A percentile compares a stretch with the other conserved stretches of the same genome.
Evolutionary conservation across 139 green algal species (phyloP).

Genomic region (Edaphochlamys debaryana): DNA sequence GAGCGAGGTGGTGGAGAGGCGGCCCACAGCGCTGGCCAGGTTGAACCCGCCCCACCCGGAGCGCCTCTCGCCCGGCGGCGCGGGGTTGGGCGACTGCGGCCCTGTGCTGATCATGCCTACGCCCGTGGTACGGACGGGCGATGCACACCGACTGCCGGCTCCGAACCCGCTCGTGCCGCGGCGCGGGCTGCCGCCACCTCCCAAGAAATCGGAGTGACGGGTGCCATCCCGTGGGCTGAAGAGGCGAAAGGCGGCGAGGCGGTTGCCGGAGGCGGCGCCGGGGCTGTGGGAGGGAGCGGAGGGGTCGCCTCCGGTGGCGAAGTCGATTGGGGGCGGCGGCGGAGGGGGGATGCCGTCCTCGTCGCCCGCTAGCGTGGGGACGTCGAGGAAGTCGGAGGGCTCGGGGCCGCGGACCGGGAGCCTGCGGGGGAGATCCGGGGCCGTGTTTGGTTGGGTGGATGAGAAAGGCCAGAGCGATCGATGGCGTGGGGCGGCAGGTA

Average conservation of each 20-base stretch:
- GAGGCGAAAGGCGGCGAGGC: slow-evolving; percentile 22
- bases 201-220: neutral
- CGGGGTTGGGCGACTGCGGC: too few relatives aligned
- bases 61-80: neutral
- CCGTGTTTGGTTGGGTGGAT: too few relatives aligned
- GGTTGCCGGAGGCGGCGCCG: neutral
- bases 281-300: too few relatives aligned
- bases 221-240: neutral
- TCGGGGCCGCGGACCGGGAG: neutral
- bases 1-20: neutral
- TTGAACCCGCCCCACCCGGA: too few relatives aligned
- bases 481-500: too few relatives aligned
- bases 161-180: too few relatives aligned
- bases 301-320: neutral
- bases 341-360: slow-evolving; percentile 7
- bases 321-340: neutral
- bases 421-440: neutral
- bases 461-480: too few relatives aligned
- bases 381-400: neutral
- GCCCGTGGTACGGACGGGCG: too few relatives aligned
- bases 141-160: too few relatives aligned
- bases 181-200: too few relatives aligned
- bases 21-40: neutral
- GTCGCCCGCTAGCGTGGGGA: neutral
- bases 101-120: too few relatives aligned